A percentile compares a stretch with the other conserved stretches of the same genome.
phyloP scores from a whole-genome alignment of 78 protist species.

The Paratrimastix pyriformis region DNA sequence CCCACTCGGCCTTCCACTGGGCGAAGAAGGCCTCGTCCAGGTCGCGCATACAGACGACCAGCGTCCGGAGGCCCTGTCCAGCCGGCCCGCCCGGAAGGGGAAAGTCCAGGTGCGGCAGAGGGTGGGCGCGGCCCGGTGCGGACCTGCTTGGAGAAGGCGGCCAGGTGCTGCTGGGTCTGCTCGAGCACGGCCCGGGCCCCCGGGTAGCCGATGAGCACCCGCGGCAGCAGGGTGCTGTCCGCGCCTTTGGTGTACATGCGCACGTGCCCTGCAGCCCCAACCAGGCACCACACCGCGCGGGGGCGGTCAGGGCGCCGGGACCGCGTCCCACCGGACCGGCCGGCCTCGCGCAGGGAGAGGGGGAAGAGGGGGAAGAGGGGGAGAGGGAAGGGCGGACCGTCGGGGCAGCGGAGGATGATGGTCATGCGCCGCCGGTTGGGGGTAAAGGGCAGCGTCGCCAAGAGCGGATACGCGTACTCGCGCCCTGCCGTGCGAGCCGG shows the following conservation, averaged over 20 bases:
- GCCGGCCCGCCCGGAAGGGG: too few relatives aligned
- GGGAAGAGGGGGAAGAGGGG: background rate
- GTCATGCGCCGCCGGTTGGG: background rate
- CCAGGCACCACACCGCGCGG: too few relatives aligned
- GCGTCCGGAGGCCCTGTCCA: slow-evolving; percentile 71
- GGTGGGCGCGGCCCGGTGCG: background rate
- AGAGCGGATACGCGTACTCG: background rate
- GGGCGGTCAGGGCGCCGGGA: slow-evolving; percentile 87
- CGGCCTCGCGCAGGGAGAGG: slow-evolving; percentile 9
- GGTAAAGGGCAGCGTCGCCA: background rate
- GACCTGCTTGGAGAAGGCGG: background rate
- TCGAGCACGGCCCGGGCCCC: background rate
- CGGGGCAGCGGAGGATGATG: background rate
- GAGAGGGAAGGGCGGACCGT: background rate
- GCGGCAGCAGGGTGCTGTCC: slow-evolving; percentile 27
- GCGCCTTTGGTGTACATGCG: slow-evolving; percentile 43
- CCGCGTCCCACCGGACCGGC: slow-evolving; percentile 75
- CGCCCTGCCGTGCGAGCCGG: too few relatives aligned
- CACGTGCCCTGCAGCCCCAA: background rate
- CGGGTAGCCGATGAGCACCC: background rate
- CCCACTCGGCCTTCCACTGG: too few relatives aligned
- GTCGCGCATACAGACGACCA: slow-evolving; percentile 49
- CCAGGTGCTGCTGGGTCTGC: too few relatives aligned
- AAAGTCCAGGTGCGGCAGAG: background rate
- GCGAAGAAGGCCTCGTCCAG: slow-evolving; percentile 40